phyloP scores from a whole-genome alignment of 352 stramenopile species.

The Phytophthora quininea region DNA sequence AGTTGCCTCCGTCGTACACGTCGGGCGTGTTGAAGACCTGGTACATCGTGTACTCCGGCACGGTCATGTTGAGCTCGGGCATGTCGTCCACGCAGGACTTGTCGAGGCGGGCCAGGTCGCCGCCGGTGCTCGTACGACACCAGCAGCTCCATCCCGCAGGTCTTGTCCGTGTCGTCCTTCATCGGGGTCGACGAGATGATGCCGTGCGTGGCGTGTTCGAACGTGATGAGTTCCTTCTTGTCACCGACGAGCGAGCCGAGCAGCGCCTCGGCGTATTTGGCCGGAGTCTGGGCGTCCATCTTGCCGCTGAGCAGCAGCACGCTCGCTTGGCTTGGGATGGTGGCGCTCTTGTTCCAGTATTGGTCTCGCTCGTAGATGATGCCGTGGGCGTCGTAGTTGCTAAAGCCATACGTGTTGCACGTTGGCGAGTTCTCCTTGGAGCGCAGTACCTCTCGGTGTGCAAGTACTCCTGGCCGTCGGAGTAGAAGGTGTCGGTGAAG shows the following conservation, averaged over 20 bases:
- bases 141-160: slow-evolving; percentile 44
- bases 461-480: slow-evolving; percentile 5
- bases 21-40: background rate
- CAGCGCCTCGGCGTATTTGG: slow-evolving; percentile 48
- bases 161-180: slow-evolving; percentile 8
- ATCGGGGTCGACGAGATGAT: slow-evolving; percentile 34
- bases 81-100: slow-evolving; percentile 38
- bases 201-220: slow-evolving; percentile 36
- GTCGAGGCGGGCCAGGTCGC: slow-evolving; percentile 39
- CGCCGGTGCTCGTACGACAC: slow-evolving; percentile 34
- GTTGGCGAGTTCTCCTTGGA: slow-evolving; percentile 35
- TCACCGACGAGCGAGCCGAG: slow-evolving; percentile 22
- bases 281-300: slow-evolving; percentile 43
- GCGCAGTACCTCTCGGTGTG: slow-evolving; percentile 44
- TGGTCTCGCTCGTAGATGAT: slow-evolving; percentile 47
- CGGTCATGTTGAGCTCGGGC: slow-evolving; percentile 25
- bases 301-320: slow-evolving; percentile 48
- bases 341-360: slow-evolving; percentile 49
- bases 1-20: background rate
- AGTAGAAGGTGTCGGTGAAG: slow-evolving; percentile 20
- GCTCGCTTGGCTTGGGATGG: slow-evolving; percentile 29
- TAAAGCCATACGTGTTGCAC: slow-evolving; percentile 18
- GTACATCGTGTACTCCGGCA: background rate
- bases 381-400: slow-evolving; percentile 6
- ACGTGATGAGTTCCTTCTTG: slow-evolving; percentile 43